Evolutionary conservation across 371 early-diverging fungal species (phyloP), one percentile per base, ranked within the genome.

Genomic region (Rhizopus delemar): DNA sequence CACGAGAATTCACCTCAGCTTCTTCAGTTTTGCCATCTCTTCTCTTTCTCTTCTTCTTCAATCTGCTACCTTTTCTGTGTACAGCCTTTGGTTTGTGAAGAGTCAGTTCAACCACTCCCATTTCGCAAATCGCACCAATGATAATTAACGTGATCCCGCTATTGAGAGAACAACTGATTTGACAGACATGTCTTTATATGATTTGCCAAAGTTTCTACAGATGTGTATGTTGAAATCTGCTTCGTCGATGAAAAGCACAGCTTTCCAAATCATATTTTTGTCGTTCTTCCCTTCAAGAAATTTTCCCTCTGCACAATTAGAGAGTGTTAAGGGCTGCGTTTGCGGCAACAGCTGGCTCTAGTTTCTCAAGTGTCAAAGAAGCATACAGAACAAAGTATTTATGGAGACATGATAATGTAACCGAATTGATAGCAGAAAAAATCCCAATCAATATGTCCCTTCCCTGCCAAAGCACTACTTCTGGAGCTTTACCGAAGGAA

Each of bases 251-350:
- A 50, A 33, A 29, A 50, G n/a, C 32, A 32, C 33, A 50, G 31
- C 15, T 8, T 8, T 9, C 52, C 32, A 59, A 22, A 52, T 22
- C 59, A 58, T 51, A 2, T 51, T 43, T 15, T 49, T 28, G 38
- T 57, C 50, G 5, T 8, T 38, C 29, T 35, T 39, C 57, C 57
- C 39, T 39, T 50, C 57, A 9, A 49, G 22, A 48, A 13, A 38
- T 22, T 46, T 36, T 36, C 6, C 22, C 38, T 38, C 57, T 57
- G 48, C 50, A 2, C 39, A 36, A 15, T 7, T 53, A 13, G 8
- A 53, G 22, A 22, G 53, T 53, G 4, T 22, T 29, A 12, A 29
- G n/a, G 16, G 39, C 4, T 8, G 41, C 41, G 22, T 22, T 22
- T 13, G 53, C 9, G 8, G 39, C 39, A 16, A 53, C 32, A 1